Evolutionary conservation across 441 rosid species (phyloP), one percentile per base, ranked within the genome.

Genomic region (Jatropha podagrica): DNA sequence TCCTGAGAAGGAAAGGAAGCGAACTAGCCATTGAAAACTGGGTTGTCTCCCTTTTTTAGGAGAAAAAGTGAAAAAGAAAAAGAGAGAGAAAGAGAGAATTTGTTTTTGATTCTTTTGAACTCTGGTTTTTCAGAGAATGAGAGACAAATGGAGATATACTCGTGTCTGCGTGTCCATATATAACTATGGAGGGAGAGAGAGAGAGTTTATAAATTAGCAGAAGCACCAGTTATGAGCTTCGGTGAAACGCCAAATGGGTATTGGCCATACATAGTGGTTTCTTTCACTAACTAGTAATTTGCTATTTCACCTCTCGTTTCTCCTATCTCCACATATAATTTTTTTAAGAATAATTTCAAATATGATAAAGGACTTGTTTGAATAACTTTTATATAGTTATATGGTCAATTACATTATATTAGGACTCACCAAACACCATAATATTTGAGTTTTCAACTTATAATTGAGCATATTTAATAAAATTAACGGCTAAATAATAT

Each of bases 1-100:
- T 38, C 75, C 74, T 79, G 79, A 82, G 74, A 55, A 77, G 79
- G 46, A 83, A 79, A 44, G 90, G 81, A 76, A 84, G 79, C 42
- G 90, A 79, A 73, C 87, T 61, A 44, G 84, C 84, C 94, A 90
- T 91, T 79, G 70, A 44, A 2, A 12, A 14, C n/a, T 20, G 37
- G 74, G 1, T 14, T 18, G 48, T 40, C 10, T 38, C 10, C 15
- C 15, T 49, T 49, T 41, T 41, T 7, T 38, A 27, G 37, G 23
- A 23, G 23, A 23, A 23, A 23, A 23, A 23, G 23, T 23, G 23
- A 23, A 23, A 23, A 23, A 38, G 64, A 70, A 26, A 46, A 38
- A 32, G 64, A 77, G 78, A 80, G 76, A 78, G 52, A 32, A 20
- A 59, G 14, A 23, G n/a, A 46, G 63, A 68, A 10, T 49, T 49